A percentile compares a stretch with the other conserved stretches of the same genome.
phyloP scores from a whole-genome alignment of 441 rosid species.

The Gossypium davidsonii region DNA sequence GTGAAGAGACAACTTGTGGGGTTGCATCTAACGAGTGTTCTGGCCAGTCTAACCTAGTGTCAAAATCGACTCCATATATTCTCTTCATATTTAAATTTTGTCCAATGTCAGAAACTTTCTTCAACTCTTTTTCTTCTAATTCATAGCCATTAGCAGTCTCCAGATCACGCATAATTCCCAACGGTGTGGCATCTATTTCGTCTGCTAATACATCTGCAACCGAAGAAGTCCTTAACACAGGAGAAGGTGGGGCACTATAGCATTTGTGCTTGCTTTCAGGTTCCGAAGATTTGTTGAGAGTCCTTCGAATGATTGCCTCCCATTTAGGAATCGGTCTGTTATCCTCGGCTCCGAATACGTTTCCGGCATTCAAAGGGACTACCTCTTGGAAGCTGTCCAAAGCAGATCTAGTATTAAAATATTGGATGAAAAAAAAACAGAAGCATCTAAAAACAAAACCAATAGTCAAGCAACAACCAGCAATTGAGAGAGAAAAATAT shows the following conservation, averaged over 20 bases:
- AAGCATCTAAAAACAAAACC: background rate
- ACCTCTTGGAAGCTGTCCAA: constrained; percentile 83
- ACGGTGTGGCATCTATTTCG: constrained; percentile 39
- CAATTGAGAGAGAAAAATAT: background rate
- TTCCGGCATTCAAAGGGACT: constrained; percentile 93
- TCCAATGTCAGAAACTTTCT: constrained; percentile 22
- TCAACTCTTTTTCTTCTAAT: constrained; percentile 22
- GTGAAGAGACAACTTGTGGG: constrained; percentile 50
- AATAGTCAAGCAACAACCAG: background rate
- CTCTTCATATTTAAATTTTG: constrained; percentile 39
- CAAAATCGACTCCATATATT: constrained; percentile 38
- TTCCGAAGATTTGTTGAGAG: constrained; percentile 59
- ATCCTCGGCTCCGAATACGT: constrained; percentile 94
- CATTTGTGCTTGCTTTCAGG: constrained; percentile 59
- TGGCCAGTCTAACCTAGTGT: constrained; percentile 69
- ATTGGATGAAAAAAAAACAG: background rate
- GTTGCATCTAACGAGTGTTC: constrained; percentile 67
- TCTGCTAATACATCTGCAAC: constrained; percentile 69
- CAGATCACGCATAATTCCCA: constrained; percentile 37
- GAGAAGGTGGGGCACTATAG: constrained; percentile 91
- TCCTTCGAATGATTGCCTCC: constrained; percentile 86
- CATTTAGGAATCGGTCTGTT: constrained; percentile 75
- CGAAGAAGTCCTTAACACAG: constrained; percentile 62
- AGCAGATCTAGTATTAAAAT: background rate
- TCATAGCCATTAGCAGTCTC: constrained; percentile 22